Evolutionary conservation across 441 rosid species (phyloP), one percentile per base, ranked within the genome.

Genomic region (Jatropha podagrica): DNA sequence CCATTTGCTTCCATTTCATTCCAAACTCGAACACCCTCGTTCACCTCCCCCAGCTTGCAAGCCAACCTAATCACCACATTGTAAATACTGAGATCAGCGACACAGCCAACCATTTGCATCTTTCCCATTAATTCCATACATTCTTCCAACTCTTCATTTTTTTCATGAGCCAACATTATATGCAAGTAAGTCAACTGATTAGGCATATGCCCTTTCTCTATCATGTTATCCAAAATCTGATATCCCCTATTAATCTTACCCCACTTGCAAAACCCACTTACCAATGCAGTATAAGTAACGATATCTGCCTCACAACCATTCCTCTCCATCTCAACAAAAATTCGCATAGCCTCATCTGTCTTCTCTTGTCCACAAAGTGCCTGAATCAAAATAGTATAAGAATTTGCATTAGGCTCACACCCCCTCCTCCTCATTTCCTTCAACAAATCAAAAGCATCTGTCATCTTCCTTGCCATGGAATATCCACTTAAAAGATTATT

Each of bases 261-360:
- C 79, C 90, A 85, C 77, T 90, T 95, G 78, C 97, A 90, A 85
- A 91, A 92, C 71, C 98, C 97, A 76, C 92, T 89, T 56, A 95
- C 77, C 85, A 95, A 74, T 7, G 97, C 81, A 0, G 95, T 88
- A 48, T 88, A 92, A 54, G 93, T 83, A 77, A 94, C 88, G 8
- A 82, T 77, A 84, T 94, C 98, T 9, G 92, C 92, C 76, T 89
- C 82, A 32, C 96, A 92, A 49, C 89, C 90, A 81, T 72, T 78
- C 81, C 89, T 88, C 76, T 87, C 89, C 97, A 94, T 94, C 84
- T 90, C 95, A 73, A 82, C 85, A 60, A 94, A 89, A 69, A 87
- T 80, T 84, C 82, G 74, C 86, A 84, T 86, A 3, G 97, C 97
- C 81, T 92, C 98, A 68, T 88, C 95, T 92, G 86, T 90, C 73